Evolutionary conservation across 1,284 basidiomycete genomes (phyloP).

Genomic region (Spongispora temasekensis): DNA sequence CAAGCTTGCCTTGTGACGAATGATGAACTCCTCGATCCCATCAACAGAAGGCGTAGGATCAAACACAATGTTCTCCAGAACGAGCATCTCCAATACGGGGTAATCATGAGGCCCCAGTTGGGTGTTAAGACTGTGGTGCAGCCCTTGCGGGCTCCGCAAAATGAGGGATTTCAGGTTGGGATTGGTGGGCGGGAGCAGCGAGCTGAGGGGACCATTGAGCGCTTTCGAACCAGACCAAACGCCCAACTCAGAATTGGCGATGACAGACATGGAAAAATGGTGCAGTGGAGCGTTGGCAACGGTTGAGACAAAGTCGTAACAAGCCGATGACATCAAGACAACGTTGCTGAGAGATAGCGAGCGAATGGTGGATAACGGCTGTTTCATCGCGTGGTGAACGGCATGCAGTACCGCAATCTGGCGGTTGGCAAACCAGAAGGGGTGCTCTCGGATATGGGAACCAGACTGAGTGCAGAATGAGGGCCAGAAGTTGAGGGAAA

Average conservation of each 20-base stretch:
- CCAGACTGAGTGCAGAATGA: slow-evolving; percentile 31
- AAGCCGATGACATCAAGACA: slow-evolving; percentile 22
- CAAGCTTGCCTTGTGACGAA: slow-evolving; percentile 31
- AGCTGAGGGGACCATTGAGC: slow-evolving; percentile 26
- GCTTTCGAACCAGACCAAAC: slow-evolving; percentile 35
- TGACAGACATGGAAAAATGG: slow-evolving; percentile 32
- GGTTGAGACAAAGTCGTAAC: slow-evolving; percentile 32
- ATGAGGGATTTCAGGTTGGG: slow-evolving; percentile 24
- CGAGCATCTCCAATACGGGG: slow-evolving; percentile 28
- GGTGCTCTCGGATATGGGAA: slow-evolving; percentile 29
- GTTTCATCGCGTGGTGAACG: slow-evolving; percentile 20
- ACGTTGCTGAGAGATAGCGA: slow-evolving; percentile 32
- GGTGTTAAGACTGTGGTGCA: slow-evolving; percentile 29
- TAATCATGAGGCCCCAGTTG: slow-evolving; percentile 24
- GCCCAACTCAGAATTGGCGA: slow-evolving; percentile 33
- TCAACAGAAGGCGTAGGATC: slow-evolving; percentile 20
- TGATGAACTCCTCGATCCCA: slow-evolving; percentile 32
- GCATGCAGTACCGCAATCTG: slow-evolving; percentile 30
- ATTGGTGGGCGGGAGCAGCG: slow-evolving; percentile 27
- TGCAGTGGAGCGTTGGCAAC: slow-evolving; percentile 29
- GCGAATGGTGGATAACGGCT: slow-evolving; percentile 16
- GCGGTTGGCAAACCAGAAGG: slow-evolving; percentile 35
- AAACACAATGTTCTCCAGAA: slow-evolving; percentile 35
- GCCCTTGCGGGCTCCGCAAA: slow-evolving; percentile 29
- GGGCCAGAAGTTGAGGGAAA: slow-evolving; percentile 34